A percentile compares a stretch with the other conserved stretches of the same genome.
Evolutionary conservation across 2,329 filamentous ascomycete species (phyloP).

Genomic region (Aureobasidium sp.): DNA sequence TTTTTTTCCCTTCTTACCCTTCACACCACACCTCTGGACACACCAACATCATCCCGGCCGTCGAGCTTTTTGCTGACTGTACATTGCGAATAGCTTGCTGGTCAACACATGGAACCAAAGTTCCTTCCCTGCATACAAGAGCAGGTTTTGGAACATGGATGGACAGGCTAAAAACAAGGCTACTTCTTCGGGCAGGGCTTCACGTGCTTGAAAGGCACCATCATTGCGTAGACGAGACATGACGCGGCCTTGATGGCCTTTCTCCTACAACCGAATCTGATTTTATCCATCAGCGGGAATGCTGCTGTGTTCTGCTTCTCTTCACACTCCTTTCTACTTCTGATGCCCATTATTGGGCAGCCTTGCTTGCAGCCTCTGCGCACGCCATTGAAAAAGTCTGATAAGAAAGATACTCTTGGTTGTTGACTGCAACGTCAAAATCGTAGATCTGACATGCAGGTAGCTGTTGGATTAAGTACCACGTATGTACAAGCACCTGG

Average conservation of each 20-base stretch:
- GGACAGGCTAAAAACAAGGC: constrained; percentile 15
- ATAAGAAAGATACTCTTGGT: neutral
- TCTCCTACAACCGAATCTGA: neutral
- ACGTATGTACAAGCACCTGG: neutral
- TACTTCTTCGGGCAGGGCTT: neutral
- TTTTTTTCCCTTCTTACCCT: neutral
- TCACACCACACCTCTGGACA: neutral
- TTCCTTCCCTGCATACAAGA: constrained; percentile 30
- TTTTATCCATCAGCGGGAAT: neutral
- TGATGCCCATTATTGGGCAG: neutral
- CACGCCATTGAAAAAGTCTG: neutral
- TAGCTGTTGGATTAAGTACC: neutral
- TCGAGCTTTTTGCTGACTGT: neutral
- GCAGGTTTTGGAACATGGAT: constrained; percentile 23
- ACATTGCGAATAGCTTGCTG: constrained; percentile 27
- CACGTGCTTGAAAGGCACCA: neutral
- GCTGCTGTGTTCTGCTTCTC: neutral
- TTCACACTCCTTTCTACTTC: neutral
- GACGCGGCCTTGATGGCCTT: neutral
- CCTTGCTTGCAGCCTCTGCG: neutral
- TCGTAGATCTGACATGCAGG: neutral
- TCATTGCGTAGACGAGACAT: neutral
- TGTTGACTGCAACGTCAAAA: neutral
- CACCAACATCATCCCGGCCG: neutral
- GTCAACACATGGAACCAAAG: constrained; percentile 44